Percentiles rank a stretch among this genome's conserved stretches.
phyloP scores from a whole-genome alignment of 1,284 basidiomycete species.

The Moesziomyces sp. region DNA sequence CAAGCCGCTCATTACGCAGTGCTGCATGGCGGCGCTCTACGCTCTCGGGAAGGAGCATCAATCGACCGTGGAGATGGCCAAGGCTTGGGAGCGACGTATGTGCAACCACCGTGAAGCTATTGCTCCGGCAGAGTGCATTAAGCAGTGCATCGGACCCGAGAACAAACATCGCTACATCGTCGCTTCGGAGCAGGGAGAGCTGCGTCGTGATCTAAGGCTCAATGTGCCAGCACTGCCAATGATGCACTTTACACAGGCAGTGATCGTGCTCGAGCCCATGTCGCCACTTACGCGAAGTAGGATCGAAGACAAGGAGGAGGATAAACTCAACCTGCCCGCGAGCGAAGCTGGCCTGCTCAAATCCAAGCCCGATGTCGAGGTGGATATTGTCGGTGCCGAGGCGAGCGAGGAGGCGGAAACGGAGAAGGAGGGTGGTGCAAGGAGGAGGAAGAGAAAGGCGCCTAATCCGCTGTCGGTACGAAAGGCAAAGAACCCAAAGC shows the following conservation, averaged over 20 bases:
- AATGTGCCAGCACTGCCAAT: constrained; percentile 55
- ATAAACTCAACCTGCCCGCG: constrained; percentile 44
- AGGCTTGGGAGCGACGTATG: constrained; percentile 88
- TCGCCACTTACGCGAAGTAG: constrained; percentile 50
- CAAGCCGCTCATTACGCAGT: constrained; percentile 66
- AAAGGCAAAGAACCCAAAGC: constrained; percentile 72
- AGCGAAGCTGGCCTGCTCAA: constrained; percentile 31
- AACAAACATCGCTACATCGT: constrained; percentile 66
- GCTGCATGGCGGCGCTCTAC: constrained; percentile 65
- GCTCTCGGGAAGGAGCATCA: constrained; percentile 38
- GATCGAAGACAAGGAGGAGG: constrained; percentile 50
- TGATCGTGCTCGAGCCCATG: constrained; percentile 66
- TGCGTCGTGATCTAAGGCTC: constrained; percentile 46
- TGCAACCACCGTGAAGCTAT: constrained; percentile 91
- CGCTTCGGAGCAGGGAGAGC: constrained; percentile 38
- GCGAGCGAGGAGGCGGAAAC: constrained; percentile 72
- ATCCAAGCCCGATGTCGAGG: constrained; percentile 11
- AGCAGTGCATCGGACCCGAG: constrained; percentile 67
- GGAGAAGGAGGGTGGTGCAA: constrained; percentile 41
- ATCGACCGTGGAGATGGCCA: constrained; percentile 80
- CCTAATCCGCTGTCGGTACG: constrained; percentile 93
- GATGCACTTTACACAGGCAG: constrained; percentile 63
- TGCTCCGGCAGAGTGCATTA: constrained; percentile 83
- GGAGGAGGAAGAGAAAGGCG: constrained; percentile 71
- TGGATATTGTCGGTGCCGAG: constrained; percentile 39